Conservation (phyloP, 768 basidiomycete species). For the Boletus subparvulus region DNA sequence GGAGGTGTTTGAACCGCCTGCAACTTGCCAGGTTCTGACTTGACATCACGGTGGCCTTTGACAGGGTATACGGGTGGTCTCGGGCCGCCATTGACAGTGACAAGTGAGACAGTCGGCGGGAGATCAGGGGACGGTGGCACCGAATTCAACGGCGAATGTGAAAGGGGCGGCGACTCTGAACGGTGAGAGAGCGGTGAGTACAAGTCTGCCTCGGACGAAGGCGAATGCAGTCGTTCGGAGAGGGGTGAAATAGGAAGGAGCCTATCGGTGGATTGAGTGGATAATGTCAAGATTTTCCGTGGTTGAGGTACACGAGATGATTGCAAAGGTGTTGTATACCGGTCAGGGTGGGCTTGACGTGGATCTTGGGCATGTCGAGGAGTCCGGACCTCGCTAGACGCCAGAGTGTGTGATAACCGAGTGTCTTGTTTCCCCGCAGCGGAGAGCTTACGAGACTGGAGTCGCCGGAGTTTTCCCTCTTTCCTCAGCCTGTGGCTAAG, state of each 20-base stretch:
- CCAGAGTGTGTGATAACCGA: background rate
- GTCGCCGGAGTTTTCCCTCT: constrained; percentile 60
- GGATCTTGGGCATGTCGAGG: background rate
- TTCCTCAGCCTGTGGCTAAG: constrained; percentile 54
- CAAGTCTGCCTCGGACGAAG: constrained; percentile 14
- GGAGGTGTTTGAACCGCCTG: background rate
- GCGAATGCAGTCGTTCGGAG: constrained; percentile 14
- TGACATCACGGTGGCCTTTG: constrained; percentile 2
- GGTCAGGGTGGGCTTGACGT: background rate
- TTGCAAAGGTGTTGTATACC: background rate
- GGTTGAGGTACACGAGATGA: background rate
- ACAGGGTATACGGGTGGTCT: background rate
- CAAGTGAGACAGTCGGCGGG: constrained; percentile 5
- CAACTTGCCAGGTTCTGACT: constrained; percentile 3
- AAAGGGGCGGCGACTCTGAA: constrained; percentile 5
- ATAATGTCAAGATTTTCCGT: background rate
- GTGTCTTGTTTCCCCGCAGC: constrained; percentile 11
- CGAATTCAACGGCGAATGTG: constrained; percentile 1
- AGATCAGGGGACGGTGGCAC: background rate
- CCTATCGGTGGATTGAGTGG: constrained; percentile 22
- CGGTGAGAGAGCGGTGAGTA: constrained; percentile 9
- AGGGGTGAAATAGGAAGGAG: constrained; percentile 20
- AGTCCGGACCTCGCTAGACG: background rate
- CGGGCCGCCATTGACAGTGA: background rate
- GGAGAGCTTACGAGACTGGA: constrained; percentile 38